These are phyloP conservation scores for Talaromyces sp. DNA, from an alignment of 2,329 filamentous ascomycete species.

Conservation along the genomic window DNA sequence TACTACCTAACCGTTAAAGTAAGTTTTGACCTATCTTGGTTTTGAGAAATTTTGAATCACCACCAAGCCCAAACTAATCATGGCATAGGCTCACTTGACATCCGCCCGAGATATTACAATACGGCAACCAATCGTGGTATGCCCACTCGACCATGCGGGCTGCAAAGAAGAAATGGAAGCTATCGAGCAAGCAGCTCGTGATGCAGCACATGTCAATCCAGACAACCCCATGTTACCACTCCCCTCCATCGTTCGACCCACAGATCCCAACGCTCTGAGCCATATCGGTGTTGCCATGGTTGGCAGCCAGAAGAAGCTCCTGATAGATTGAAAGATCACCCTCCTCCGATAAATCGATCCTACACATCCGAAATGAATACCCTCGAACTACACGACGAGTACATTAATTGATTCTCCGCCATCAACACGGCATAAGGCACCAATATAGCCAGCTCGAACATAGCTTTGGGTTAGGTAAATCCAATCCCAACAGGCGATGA, in stretches of 20 bases:
- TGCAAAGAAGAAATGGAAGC: conserved; percentile 99
- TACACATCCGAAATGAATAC: not conserved
- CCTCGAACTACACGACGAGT: conserved; percentile 17
- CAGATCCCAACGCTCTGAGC: conserved; percentile 66
- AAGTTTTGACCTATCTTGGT: conserved; percentile 2
- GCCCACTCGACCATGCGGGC: conserved; percentile 88
- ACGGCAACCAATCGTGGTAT: conserved; percentile 92
- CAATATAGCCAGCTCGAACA: conserved; percentile 1
- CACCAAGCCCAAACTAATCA: not conserved
- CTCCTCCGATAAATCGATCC: not conserved
- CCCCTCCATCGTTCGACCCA: conserved; percentile 76
- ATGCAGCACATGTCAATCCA: conserved; percentile 82
- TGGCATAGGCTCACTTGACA: conserved; percentile 75
- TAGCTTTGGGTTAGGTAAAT: not conserved
- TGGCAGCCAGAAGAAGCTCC: conserved; percentile 62
- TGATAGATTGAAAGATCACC: conserved; percentile 61
- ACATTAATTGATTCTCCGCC: conserved; percentile 20
- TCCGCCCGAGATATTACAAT: conserved; percentile 85
- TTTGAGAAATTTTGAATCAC: not conserved
- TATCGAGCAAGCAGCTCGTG: conserved; percentile 92
- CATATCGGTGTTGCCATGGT: conserved; percentile 66
- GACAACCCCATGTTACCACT: conserved; percentile 93
- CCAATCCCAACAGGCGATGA: not conserved
- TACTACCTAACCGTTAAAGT: conserved; percentile 96
- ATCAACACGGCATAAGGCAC: not conserved